Percentiles rank a stretch among this genome's conserved stretches.
phyloP scores from a whole-genome alignment of 2,329 filamentous ascomycete species.

The Venturia aucupariae region DNA sequence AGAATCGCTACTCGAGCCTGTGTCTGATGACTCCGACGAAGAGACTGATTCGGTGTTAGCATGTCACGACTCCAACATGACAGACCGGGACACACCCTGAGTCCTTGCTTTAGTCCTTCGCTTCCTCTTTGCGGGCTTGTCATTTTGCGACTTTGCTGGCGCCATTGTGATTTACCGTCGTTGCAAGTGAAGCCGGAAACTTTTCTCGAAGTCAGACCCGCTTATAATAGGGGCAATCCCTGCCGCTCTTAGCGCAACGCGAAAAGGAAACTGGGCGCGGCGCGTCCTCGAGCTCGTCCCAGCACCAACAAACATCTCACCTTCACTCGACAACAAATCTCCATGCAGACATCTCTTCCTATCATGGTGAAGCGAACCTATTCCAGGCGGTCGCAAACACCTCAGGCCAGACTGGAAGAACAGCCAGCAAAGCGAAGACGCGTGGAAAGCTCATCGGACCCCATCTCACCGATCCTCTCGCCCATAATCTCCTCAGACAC shows the following conservation, averaged over 20 bases:
- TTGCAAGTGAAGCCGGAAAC: not conserved
- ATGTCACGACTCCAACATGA: not conserved
- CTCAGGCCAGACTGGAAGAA: not conserved
- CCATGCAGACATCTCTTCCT: not conserved
- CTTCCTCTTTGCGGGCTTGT: not conserved
- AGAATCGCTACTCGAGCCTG: slow-evolving; percentile 4
- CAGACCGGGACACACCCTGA: not conserved
- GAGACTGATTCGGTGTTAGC: not conserved
- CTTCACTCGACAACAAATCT: not conserved
- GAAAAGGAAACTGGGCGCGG: too few relatives aligned
- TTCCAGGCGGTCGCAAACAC: not conserved
- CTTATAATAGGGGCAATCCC: not conserved
- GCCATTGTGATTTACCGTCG: not conserved
- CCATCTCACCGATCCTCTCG: not conserved
- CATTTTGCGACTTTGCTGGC: not conserved
- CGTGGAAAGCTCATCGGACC: not conserved
- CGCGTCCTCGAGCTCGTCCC: not conserved
- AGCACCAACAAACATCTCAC: too few relatives aligned
- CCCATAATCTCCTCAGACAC: slow-evolving; percentile 8
- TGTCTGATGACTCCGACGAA: not conserved
- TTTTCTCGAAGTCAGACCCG: not conserved
- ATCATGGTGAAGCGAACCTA: slow-evolving; percentile 14
- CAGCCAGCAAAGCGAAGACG: slow-evolving; percentile 4
- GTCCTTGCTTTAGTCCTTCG: not conserved
- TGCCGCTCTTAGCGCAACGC: not conserved